Evolutionary conservation across 179 eudicot species (phyloP).

Genomic region (Carnegiea gigantea): DNA sequence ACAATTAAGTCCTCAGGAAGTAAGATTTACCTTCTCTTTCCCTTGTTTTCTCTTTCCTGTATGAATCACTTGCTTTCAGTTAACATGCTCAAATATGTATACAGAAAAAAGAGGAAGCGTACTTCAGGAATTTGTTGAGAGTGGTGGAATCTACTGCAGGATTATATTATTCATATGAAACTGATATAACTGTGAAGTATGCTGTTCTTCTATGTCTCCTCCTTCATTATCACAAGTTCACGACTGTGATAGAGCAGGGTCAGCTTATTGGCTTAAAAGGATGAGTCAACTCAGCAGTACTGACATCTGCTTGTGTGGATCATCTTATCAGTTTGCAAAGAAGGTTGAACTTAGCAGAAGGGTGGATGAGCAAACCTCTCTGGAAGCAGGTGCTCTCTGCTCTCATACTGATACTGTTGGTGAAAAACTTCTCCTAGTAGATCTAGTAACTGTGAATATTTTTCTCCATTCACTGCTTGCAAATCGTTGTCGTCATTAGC

Average conservation of each 20-base stretch:
- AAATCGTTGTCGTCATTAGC: background rate
- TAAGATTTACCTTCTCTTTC: slow-evolving; percentile 33
- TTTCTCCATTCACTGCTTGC: background rate
- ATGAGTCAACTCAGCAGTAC: slow-evolving; percentile 6
- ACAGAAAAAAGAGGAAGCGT: slow-evolving; percentile 91
- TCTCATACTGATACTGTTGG: background rate
- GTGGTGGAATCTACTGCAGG: slow-evolving; percentile 91
- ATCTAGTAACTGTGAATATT: background rate
- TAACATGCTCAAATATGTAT: background rate
- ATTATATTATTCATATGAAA: slow-evolving; percentile 87
- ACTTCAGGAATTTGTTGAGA: slow-evolving; percentile 77
- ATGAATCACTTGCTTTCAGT: slow-evolving; percentile 4
- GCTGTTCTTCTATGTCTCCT: slow-evolving; percentile 24
- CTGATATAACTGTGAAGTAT: slow-evolving; percentile 90
- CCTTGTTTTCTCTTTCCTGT: background rate
- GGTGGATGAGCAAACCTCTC: slow-evolving; percentile 80
- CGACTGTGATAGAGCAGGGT: background rate
- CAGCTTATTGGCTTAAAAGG: slow-evolving; percentile 6
- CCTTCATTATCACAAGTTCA: background rate
- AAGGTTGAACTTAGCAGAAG: slow-evolving; percentile 64
- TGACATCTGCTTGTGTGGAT: slow-evolving; percentile 10
- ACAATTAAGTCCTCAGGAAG: slow-evolving; percentile 59
- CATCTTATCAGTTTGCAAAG: slow-evolving; percentile 69
- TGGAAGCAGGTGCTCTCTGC: slow-evolving; percentile 87
- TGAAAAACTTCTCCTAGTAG: background rate